phyloP scores from a whole-genome alignment of 1,284 basidiomycete species.

The Ceratobasidium sp. region DNA sequence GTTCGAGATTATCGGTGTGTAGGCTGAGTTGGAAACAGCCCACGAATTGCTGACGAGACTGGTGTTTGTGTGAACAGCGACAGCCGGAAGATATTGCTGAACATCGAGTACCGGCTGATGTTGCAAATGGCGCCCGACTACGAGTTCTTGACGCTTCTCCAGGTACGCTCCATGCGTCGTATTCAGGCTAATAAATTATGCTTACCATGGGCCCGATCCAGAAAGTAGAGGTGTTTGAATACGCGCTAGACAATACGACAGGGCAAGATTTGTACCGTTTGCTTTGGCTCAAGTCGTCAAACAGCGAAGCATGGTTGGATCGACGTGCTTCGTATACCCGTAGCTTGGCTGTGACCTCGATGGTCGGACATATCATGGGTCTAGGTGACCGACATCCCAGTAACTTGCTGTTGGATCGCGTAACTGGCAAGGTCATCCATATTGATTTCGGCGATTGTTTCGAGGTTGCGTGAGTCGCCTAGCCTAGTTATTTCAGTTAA shows the following conservation, averaged over 20 bases:
- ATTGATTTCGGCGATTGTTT: constrained; percentile 99
- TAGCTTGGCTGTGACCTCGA: constrained; percentile 94
- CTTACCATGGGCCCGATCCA: constrained; percentile 63
- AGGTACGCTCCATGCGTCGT: not conserved
- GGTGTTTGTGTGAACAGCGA: constrained; percentile 61
- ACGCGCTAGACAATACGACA: constrained; percentile 98
- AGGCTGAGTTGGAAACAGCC: not conserved
- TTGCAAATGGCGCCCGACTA: constrained; percentile 99
- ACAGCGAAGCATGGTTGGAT: constrained; percentile 98
- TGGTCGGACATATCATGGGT: constrained; percentile 98
- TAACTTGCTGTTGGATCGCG: constrained; percentile 93
- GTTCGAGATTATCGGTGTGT: constrained; percentile 89
- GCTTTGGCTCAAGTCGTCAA: constrained; percentile 94
- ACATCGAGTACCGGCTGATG: constrained; percentile 99
- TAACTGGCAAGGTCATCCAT: constrained; percentile 95
- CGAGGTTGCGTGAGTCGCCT: constrained; percentile 73
- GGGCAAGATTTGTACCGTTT: constrained; percentile 99
- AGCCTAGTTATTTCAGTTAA: too few species aligned
- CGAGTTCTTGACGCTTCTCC: constrained; percentile 89
- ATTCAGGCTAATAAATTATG: not conserved
- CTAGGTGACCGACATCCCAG: constrained; percentile 99
- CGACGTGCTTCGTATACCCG: constrained; percentile 97
- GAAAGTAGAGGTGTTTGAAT: constrained; percentile 99
- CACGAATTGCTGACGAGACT: not conserved
- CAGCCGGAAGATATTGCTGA: constrained; percentile 94